Evolutionary conservation across 2,329 filamentous ascomycete genomes (phyloP).

Genomic region (Scytalidium sp.): DNA sequence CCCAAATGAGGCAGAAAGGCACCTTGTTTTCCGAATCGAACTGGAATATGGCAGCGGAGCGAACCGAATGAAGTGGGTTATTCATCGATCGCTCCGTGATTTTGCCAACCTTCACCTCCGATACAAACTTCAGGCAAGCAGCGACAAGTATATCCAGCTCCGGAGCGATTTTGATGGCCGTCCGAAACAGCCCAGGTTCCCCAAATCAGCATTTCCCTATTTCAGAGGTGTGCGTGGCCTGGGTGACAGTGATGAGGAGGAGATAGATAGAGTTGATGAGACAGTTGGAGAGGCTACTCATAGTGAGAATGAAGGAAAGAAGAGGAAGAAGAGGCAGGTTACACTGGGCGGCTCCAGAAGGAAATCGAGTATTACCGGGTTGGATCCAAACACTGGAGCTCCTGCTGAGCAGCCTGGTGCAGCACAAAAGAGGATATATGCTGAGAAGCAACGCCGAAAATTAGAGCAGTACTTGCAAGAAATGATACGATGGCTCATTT

Average conservation of each 20-base stretch:
- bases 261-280: constrained; percentile 33
- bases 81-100: constrained; percentile 81
- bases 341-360: constrained; percentile 33
- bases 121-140: constrained; percentile 83
- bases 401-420: constrained; percentile 34
- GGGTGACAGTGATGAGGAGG: constrained; percentile 74
- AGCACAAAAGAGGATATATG: constrained; percentile 47
- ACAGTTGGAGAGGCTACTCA: constrained; percentile 62
- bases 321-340: constrained; percentile 52
- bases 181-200: constrained; percentile 86
- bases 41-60: constrained; percentile 94
- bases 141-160: constrained; percentile 76
- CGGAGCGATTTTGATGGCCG: constrained; percentile 62
- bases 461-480: constrained; percentile 88
- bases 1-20: constrained; percentile 53
- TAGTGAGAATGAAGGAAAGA: constrained; percentile 62
- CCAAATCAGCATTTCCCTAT: constrained; percentile 85
- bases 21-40: constrained; percentile 86
- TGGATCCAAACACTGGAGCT: constrained; percentile 13
- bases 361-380: constrained; percentile 47
- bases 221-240: constrained; percentile 76
- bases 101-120: constrained; percentile 91
- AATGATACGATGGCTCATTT: constrained; percentile 96
- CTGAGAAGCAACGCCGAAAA: constrained; percentile 79
- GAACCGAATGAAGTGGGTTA: constrained; percentile 95